Conservation (phyloP, 2,329 filamentous ascomycete genomes). For the Nothophaeocryptopus gaeumannii region DNA sequence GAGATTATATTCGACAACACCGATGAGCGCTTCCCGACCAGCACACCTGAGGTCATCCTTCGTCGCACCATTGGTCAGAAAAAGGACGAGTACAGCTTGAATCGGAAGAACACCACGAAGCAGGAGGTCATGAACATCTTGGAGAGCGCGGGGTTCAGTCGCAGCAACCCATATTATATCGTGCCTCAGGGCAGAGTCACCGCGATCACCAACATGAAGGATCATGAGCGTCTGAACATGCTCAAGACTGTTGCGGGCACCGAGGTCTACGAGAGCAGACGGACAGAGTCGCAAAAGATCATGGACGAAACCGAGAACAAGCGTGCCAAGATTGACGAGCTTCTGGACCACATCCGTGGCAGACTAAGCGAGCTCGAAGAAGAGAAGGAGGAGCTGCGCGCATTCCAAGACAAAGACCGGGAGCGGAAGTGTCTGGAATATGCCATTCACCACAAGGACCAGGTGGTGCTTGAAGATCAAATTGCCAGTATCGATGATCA, state of each 20-base stretch:
- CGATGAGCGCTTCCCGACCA: constrained; percentile 91
- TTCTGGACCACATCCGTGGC: constrained; percentile 87
- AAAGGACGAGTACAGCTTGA: constrained; percentile 97
- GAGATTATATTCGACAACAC: constrained; percentile 98
- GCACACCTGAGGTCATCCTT: constrained; percentile 83
- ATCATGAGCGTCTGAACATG: constrained; percentile 81
- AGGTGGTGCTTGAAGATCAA: constrained; percentile 71
- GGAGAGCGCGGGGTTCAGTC: constrained; percentile 92
- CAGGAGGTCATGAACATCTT: constrained; percentile 91
- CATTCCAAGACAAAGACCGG: constrained; percentile 90
- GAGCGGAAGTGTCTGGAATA: constrained; percentile 92
- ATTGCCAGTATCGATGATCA: constrained; percentile 80
- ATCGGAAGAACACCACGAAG: constrained; percentile 94
- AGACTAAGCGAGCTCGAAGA: constrained; percentile 86
- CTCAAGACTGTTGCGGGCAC: constrained; percentile 98
- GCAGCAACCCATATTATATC: constrained; percentile 98
- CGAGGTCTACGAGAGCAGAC: constrained; percentile 90
- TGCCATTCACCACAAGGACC: constrained; percentile 86
- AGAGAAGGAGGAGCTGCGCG: constrained; percentile 92
- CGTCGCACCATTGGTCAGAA: constrained; percentile 94
- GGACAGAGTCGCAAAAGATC: constrained; percentile 89
- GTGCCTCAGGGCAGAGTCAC: constrained; percentile 97
- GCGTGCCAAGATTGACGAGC: constrained; percentile 87
- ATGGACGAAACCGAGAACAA: constrained; percentile 97
- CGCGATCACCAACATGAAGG: constrained; percentile 97